A percentile compares a stretch with the other conserved stretches of the same genome.
phyloP scores from a whole-genome alignment of 371 early-diverging fungal species.

The Actinomortierella wolfii region DNA sequence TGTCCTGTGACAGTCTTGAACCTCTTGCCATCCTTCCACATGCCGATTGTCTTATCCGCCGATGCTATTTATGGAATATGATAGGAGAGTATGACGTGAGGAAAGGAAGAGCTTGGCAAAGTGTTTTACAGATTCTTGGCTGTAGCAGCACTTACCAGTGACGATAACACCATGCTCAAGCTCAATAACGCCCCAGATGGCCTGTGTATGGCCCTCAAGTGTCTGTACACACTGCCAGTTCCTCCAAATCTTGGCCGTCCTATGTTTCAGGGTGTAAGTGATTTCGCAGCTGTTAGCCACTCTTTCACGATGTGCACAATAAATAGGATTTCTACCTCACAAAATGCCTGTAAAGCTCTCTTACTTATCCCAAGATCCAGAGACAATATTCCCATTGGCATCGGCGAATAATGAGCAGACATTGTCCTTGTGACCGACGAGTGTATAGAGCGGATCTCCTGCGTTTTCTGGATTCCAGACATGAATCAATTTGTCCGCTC shows the following conservation, averaged over 20 bases:
- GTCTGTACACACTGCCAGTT: constrained; percentile 70
- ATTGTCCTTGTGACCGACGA: constrained; percentile 88
- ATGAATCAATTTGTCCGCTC: constrained; percentile 83
- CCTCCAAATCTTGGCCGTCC: constrained; percentile 89
- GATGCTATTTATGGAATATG: constrained; percentile 60
- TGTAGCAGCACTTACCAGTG: constrained; percentile 66
- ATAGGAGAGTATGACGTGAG: background rate
- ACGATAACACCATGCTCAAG: constrained; percentile 72
- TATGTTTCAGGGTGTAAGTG: constrained; percentile 19
- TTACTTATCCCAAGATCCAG: constrained; percentile 98
- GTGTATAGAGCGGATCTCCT: constrained; percentile 62
- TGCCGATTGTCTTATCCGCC: constrained; percentile 91
- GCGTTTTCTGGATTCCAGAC: constrained; percentile 74
- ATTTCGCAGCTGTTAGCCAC: background rate
- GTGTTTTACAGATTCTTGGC: background rate
- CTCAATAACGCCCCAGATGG: constrained; percentile 92
- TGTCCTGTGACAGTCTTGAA: constrained; percentile 84
- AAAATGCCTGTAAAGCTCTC: too few species aligned
- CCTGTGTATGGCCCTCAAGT: constrained; percentile 82
- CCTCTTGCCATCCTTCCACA: constrained; percentile 82
- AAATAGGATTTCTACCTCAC: too few species aligned
- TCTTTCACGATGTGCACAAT: too few species aligned
- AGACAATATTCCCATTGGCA: constrained; percentile 74
- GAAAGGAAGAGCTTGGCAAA: too few species aligned
- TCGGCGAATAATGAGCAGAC: constrained; percentile 79